Conservation (phyloP, 352 stramenopile genomes). For the Pythium utonaiense region DNA sequence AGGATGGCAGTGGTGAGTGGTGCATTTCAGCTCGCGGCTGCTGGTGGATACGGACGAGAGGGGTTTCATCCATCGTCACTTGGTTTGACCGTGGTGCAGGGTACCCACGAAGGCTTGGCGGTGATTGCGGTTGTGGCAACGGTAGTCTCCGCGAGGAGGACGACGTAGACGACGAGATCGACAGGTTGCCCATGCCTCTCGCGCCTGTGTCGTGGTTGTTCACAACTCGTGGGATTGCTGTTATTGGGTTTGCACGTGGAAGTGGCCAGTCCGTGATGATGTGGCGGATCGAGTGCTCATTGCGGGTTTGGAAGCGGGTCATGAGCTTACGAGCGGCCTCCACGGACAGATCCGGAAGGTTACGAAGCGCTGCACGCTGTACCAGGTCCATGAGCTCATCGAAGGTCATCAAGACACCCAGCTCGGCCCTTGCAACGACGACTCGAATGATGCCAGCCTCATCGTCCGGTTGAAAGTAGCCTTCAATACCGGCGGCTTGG, state of each 20-base stretch:
- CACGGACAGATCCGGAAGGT: conserved; percentile 57
- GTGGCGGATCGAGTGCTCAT: conserved; percentile 60
- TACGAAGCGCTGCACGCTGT: conserved; percentile 47
- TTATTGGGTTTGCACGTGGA: conserved; percentile 20
- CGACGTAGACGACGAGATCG: neutral
- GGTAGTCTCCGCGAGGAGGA: neutral
- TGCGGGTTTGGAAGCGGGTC: conserved; percentile 48
- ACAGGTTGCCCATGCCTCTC: neutral
- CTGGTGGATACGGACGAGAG: conserved; percentile 4
- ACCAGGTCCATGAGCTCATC: conserved; percentile 66
- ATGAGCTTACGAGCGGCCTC: conserved; percentile 43
- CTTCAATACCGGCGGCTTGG: conserved; percentile 35
- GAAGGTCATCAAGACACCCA: conserved; percentile 67
- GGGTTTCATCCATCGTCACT: conserved; percentile 1
- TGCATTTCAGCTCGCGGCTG: neutral
- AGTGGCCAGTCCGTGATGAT: conserved; percentile 61
- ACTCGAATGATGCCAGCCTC: conserved; percentile 66
- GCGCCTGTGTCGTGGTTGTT: conserved; percentile 4
- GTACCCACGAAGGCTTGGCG: conserved; percentile 1
- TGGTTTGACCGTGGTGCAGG: neutral
- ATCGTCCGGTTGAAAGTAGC: conserved; percentile 69
- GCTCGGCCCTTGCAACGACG: conserved; percentile 60
- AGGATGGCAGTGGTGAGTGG: conserved; percentile 9
- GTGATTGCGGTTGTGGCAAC: neutral
- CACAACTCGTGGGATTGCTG: conserved; percentile 11